These are phyloP conservation scores for Neurospora sp. DNA, from an alignment of 495 filamentous ascomycete species.

Conservation along the genomic window DNA sequence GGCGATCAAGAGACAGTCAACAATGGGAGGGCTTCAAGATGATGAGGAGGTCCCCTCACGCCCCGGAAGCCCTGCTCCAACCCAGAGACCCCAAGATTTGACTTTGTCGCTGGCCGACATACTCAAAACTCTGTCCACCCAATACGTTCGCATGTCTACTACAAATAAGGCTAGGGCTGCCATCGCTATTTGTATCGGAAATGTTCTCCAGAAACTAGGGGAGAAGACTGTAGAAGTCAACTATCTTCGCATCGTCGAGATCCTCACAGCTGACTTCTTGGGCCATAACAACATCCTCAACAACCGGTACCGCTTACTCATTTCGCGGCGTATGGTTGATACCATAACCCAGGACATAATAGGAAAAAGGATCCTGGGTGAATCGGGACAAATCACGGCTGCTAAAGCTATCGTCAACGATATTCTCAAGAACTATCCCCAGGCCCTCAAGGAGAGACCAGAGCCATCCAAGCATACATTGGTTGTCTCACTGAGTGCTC, in stretches of 20 bases:
- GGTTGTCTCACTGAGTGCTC: constrained; percentile 65
- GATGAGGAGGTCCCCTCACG: constrained; percentile 69
- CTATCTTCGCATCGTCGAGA: constrained; percentile 70
- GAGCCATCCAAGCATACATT: constrained; percentile 86
- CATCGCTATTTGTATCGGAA: constrained; percentile 79
- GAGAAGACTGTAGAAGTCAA: constrained; percentile 67
- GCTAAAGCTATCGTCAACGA: constrained; percentile 77
- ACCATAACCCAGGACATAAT: constrained; percentile 77
- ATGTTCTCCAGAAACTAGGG: constrained; percentile 62
- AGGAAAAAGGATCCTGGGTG: constrained; percentile 72
- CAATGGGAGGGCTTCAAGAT: constrained; percentile 41
- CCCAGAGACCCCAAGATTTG: constrained; percentile 59
- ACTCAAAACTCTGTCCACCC: constrained; percentile 66
- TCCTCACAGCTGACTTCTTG: constrained; percentile 70
- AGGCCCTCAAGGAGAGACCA: constrained; percentile 80
- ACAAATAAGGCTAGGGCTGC: constrained; percentile 73
- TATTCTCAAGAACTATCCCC: constrained; percentile 88
- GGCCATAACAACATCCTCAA: constrained; percentile 64
- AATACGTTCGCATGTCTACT: constrained; percentile 73
- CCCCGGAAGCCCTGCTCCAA: constrained; percentile 60
- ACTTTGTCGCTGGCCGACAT: constrained; percentile 70
- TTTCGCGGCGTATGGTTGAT: constrained; percentile 75
- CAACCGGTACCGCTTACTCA: constrained; percentile 81
- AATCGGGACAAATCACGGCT: constrained; percentile 74
- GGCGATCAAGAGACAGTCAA: constrained; percentile 57